Conservation (phyloP, 2,329 filamentous ascomycete genomes). For the Epichloe gansuensis region DNA sequence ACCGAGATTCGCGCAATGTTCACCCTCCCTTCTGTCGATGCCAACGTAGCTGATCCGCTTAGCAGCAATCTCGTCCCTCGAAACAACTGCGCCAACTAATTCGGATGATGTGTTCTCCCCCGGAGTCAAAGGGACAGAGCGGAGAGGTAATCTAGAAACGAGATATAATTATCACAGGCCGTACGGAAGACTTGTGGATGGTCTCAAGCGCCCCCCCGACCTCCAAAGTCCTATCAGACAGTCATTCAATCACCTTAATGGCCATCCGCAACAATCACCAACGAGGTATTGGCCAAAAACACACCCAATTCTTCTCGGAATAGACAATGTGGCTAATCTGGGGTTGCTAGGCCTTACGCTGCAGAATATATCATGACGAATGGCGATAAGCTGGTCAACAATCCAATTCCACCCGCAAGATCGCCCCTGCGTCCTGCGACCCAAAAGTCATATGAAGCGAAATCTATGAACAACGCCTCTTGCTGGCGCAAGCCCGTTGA, state of each 20-base stretch:
- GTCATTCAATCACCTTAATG: background rate
- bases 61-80: background rate
- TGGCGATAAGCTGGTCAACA: background rate
- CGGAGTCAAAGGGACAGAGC: background rate
- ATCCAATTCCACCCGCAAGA: background rate
- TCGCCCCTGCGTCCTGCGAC: conserved; percentile 1
- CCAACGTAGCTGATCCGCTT: background rate
- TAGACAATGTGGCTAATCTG: background rate
- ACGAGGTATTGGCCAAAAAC: background rate
- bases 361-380: background rate
- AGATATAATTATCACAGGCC: background rate
- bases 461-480: conserved; percentile 1
- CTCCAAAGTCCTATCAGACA: conserved; percentile 4
- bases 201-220: background rate
- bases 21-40: background rate
- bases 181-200: background rate
- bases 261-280: background rate
- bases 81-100: background rate
- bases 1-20: background rate
- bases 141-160: background rate
- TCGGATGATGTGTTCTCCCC: conserved; percentile 1
- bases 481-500: conserved; percentile 3
- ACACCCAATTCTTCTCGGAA: background rate
- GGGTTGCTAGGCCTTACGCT: background rate
- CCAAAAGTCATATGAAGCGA: background rate